Evolutionary conservation across 768 basidiomycete genomes (phyloP), one percentile per base, ranked within the genome.

Genomic region (Phaeotremella skinneri): DNA sequence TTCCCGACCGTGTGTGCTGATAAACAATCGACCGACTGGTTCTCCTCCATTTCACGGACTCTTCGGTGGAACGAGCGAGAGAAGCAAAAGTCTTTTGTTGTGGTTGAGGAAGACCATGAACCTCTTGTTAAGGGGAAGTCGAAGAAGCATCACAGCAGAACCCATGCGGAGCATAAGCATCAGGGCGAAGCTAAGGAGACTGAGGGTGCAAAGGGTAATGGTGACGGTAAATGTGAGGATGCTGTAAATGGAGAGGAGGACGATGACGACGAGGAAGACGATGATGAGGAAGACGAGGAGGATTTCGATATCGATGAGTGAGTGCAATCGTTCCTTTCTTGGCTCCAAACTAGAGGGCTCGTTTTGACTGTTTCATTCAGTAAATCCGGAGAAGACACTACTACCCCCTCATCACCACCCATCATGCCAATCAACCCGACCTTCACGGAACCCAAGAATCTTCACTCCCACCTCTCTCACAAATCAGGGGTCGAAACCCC

Each of bases 21-120:
- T 74, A 96, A 93, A 62, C 93, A 96, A 74, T 96, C 92, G 20
- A 90, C 90, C 2, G 96, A 99, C 73, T 99, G 96, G 96, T 98
- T 99, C 85, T 86, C 91, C 62, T 84, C 94, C 3, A 98, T 99
- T 63, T 90, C 91, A 32, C 84, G 96, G 23, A 99, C 94, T 7
- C 81, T 99, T 49, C 94, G 97, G 76, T 98, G 96, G 96, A 99
- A 99, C 79, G 94, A 99, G 77, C 85, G 94, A 23, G 91, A 98
- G 78, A 85, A 96, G 47, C 96, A 99, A 74, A 99, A 98, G 75
- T 96, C 92, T 4, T 98, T 98, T 66, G 96, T 98, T 42, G 90
- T 99, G 20, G 91, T 99, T 23, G 96, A 98, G 75, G 93, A 96
- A 70, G 85, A 84, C 30, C 85, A 87, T 0, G 70, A 79, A 16